These are phyloP conservation scores for Colletotrichum liriopes DNA, from an alignment of 2,329 filamentous ascomycete genomes.

Conservation along the genomic window DNA sequence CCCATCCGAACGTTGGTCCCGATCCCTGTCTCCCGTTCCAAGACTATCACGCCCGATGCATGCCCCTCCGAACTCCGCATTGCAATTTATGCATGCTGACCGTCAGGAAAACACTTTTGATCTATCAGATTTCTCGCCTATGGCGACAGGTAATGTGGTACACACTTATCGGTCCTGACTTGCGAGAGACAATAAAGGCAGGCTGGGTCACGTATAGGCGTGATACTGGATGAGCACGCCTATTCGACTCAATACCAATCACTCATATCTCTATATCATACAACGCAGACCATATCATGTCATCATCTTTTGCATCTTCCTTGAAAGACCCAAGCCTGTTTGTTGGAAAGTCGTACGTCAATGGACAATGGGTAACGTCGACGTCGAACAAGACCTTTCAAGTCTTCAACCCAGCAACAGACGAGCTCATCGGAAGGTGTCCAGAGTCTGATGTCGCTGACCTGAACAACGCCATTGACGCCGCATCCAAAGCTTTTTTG, in stretches of 20 bases:
- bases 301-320: neutral
- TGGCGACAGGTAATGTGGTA: neutral
- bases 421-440: constrained; percentile 76
- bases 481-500: constrained; percentile 74
- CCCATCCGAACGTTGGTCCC: neutral
- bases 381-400: constrained; percentile 21
- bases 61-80: constrained; percentile 9
- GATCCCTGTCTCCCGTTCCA: constrained; percentile 14
- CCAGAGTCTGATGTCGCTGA: constrained; percentile 79
- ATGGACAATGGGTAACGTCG: constrained; percentile 28
- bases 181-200: neutral
- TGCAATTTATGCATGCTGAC: neutral
- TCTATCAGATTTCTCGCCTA: neutral
- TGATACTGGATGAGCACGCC: neutral
- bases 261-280: neutral
- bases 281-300: neutral
- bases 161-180: neutral
- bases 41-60: constrained; percentile 9
- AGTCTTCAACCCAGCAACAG: constrained; percentile 75
- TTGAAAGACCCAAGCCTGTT: constrained; percentile 29
- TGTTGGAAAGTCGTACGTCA: constrained; percentile 27
- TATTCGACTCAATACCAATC: neutral
- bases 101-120: neutral
- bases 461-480: constrained; percentile 77
- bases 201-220: too few relatives aligned